phyloP scores from a whole-genome alignment of 2,329 filamentous ascomycete genomes.

The Elsinoe fawcettii region DNA sequence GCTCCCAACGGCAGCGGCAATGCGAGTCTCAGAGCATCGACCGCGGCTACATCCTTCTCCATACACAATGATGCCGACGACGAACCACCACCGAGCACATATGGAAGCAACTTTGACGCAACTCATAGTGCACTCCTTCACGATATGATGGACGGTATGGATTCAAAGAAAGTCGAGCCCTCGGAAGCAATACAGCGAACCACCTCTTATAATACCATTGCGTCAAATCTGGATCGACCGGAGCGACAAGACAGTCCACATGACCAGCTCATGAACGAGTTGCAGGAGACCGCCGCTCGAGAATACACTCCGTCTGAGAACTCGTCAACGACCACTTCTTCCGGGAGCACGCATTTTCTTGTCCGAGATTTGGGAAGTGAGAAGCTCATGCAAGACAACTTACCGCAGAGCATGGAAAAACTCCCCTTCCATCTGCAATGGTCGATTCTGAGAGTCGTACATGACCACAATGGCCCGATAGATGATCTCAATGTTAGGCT shows the following conservation, averaged over 20 bases:
- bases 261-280: constrained; percentile 1
- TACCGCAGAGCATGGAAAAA: constrained; percentile 8
- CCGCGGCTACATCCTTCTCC: constrained; percentile 1
- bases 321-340: background rate
- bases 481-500: background rate
- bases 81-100: background rate
- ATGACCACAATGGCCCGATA: background rate
- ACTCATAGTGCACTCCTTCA: background rate
- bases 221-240: background rate
- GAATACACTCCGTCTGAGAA: background rate
- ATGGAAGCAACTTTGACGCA: constrained; percentile 2
- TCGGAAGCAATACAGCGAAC: background rate
- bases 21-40: background rate
- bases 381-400: background rate
- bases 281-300: background rate
- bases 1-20: background rate
- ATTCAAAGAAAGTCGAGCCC: background rate
- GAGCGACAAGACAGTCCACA: background rate
- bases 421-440: constrained; percentile 20
- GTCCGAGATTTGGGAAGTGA: background rate
- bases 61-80: constrained; percentile 4
- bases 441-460: background rate
- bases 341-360: background rate
- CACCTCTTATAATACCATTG: background rate
- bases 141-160: background rate